phyloP scores from a whole-genome alignment of 108 stramenopile species.

The Skeletonema tropicum region DNA sequence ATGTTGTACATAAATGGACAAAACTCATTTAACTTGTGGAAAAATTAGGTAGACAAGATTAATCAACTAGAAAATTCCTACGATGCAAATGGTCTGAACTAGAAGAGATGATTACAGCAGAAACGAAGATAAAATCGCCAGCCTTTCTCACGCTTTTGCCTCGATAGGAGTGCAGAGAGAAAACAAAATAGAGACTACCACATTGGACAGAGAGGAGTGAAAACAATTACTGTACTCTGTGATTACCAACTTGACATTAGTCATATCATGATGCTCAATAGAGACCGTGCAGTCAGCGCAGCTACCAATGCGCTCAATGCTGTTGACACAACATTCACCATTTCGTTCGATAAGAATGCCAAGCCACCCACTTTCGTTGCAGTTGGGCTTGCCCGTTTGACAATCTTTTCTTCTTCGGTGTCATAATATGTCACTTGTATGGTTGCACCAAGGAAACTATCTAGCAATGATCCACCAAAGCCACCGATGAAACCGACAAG shows the following conservation, averaged over 20 bases:
- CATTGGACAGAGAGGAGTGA: no score
- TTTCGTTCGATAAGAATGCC: conserved; percentile 34
- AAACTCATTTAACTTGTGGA: background rate
- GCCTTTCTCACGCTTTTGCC: no score
- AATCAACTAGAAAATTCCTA: background rate
- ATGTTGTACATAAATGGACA: conserved; percentile 1
- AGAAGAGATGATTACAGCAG: no score
- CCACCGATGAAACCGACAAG: conserved; percentile 63
- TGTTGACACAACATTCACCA: conserved; percentile 40
- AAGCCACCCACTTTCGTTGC: conserved; percentile 11
- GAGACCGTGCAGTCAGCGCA: conserved; percentile 16
- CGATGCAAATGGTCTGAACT: no score
- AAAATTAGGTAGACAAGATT: background rate
- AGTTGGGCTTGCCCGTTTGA: conserved; percentile 22
- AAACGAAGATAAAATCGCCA: no score
- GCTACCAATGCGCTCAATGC: conserved; percentile 24
- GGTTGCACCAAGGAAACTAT: conserved; percentile 81
- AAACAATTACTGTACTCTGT: no score
- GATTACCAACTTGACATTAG: background rate
- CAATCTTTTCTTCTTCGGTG: conserved; percentile 54
- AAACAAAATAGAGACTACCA: no score
- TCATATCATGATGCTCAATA: conserved; percentile 9
- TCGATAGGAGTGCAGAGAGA: no score
- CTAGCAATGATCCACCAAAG: conserved; percentile 67
- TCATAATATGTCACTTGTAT: conserved; percentile 77